Base-by-base conservation (phyloP, 2,329 filamentous ascomycete species). In the Penicillium griseofulvum region DNA sequence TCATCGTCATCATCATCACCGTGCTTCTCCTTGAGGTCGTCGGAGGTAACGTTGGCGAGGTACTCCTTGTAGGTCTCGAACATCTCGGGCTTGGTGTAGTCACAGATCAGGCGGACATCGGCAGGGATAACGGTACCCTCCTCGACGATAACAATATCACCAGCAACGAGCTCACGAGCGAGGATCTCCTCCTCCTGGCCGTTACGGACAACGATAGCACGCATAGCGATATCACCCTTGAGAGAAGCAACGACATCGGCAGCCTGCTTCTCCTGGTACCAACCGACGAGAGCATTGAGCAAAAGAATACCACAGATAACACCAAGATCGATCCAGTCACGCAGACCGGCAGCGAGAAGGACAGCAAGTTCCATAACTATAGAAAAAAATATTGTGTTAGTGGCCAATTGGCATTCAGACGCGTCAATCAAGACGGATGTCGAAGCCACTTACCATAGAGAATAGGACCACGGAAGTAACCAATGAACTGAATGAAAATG, bases 201-300 rank as follows among this genome's bases (percentile, higher is more conserved):
- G 69, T 88, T 81, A 68, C 87, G 87, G 64, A 90, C 75, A 67
- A 87, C 86, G 59, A 78, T 80, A 45, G 86, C 83, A 76, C 84
- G 87, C 85, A 90, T 87, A 66, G 87, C 87, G 69, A 91, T 90
- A 68, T 90, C 87, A 78, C 87, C 87, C 80, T 90, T 90, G 59
- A 90, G 78, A 60, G 80, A 84, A 54, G 87, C 87, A 67, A 89
- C 87, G 68, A 90, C 87, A 75, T 90, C 87, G 63, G 87, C 87
- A 66, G 87, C 87, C 76, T 90, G 87, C 79, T 90, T 90, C 76
- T 90, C 87, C 74, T 90, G 87, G 74, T 90, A 90, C 84, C 87
- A 90, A 79, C 87, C 87, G 72, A 90, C 87, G 61, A 86, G 77
- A 62, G 87, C 87, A 78, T 91, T 91, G 60, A 91, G 85, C 70